Conservation (phyloP, 345 rosid species). For the Clausena lansium region DNA sequence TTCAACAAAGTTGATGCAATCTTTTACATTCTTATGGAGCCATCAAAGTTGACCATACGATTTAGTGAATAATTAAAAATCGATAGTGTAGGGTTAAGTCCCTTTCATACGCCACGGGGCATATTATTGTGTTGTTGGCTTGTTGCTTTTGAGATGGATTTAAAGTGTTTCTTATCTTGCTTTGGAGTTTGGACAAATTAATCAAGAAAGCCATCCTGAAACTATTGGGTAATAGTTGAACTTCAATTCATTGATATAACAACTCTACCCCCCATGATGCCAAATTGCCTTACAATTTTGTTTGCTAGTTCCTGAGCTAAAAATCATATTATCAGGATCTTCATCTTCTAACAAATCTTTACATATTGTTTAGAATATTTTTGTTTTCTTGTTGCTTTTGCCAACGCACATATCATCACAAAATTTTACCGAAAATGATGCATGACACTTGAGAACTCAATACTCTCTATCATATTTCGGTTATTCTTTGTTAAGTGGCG, state of each 20-base stretch:
- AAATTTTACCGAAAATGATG: too few species aligned
- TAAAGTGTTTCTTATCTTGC: not conserved
- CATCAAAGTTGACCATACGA: not conserved
- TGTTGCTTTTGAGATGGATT: not conserved
- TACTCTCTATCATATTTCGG: too few species aligned
- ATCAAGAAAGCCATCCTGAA: not conserved
- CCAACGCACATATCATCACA: too few species aligned
- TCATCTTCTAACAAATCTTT: too few species aligned
- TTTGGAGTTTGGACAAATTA: too few species aligned
- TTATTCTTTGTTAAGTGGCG: too few species aligned
- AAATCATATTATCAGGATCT: too few species aligned
- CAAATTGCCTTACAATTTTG: not conserved
- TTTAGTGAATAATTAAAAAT: not conserved
- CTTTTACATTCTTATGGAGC: not conserved
- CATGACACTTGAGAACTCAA: too few species aligned
- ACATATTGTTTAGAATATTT: too few species aligned
- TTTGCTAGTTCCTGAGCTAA: not conserved
- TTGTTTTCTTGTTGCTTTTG: too few species aligned
- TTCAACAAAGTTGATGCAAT: not conserved
- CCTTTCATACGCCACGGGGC: not conserved
- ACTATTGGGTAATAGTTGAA: not conserved
- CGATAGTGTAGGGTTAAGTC: not conserved
- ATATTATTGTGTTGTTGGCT: not conserved
- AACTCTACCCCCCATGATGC: not conserved
- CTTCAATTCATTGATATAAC: not conserved